phyloP scores from a whole-genome alignment of 192 early-diverging fungal genomes.

The Haplosporangium gracile region DNA sequence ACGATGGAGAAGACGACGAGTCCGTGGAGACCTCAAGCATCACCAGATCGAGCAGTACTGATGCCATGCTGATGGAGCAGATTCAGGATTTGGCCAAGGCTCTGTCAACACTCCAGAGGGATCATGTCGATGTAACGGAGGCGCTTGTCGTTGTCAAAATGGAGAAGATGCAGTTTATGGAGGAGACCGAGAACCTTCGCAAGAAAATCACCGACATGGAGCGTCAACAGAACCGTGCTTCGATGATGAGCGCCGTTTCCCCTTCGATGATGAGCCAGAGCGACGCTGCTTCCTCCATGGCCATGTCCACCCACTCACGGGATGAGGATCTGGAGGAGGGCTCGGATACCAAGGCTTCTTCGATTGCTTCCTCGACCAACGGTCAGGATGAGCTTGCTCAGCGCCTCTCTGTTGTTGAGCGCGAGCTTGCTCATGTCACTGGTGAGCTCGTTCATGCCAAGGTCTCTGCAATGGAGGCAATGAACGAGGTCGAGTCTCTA shows the following conservation, averaged over 20 bases:
- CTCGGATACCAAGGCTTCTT: constrained; percentile 33
- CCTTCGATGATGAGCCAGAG: constrained; percentile 54
- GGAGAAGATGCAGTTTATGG: constrained; percentile 64
- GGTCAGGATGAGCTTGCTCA: constrained; percentile 30
- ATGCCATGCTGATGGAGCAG: constrained; percentile 65
- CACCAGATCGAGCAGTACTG: constrained; percentile 2
- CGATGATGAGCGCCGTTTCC: constrained; percentile 44
- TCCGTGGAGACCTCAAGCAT: background rate
- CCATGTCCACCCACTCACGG: constrained; percentile 32
- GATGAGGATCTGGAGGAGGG: constrained; percentile 28
- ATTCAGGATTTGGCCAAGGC: constrained; percentile 74
- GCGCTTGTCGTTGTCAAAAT: constrained; percentile 67
- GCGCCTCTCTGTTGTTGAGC: constrained; percentile 32
- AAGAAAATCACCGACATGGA: constrained; percentile 57
- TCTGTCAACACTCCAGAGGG: constrained; percentile 76
- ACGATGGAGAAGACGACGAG: constrained; percentile 22
- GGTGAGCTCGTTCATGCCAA: constrained; percentile 49
- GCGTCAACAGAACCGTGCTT: constrained; percentile 62
- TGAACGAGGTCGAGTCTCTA: constrained; percentile 52
- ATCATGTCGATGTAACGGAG: constrained; percentile 77
- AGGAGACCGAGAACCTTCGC: constrained; percentile 68
- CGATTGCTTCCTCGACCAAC: constrained; percentile 23
- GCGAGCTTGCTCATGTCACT: constrained; percentile 49
- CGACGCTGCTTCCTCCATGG: constrained; percentile 41
- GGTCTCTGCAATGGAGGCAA: constrained; percentile 51